Percentiles rank a stretch among this genome's conserved stretches.
phyloP scores from a whole-genome alignment of 768 basidiomycete genomes.

The Leucogyrophana mollusca region DNA sequence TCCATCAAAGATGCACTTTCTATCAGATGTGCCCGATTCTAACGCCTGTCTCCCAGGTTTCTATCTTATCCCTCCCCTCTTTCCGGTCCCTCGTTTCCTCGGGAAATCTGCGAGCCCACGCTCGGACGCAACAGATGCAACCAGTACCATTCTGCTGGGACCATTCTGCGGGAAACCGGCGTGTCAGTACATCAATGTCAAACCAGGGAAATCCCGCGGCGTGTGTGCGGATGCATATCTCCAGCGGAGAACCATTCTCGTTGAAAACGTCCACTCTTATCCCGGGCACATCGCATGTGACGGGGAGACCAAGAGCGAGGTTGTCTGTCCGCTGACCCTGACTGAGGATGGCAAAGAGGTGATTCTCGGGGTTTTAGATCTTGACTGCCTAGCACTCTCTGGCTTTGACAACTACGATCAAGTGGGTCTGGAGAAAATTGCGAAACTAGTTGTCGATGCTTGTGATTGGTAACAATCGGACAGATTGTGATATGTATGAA shows the following conservation, averaged over 20 bases:
- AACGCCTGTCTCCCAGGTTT: conserved; percentile 57
- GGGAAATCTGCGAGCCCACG: conserved; percentile 10
- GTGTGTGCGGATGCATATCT: conserved; percentile 85
- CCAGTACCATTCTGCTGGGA: conserved; percentile 55
- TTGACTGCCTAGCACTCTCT: conserved; percentile 72
- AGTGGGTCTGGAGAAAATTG: conserved; percentile 74
- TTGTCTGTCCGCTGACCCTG: conserved; percentile 75
- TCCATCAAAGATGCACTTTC: conserved; percentile 4
- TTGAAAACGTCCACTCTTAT: conserved; percentile 74
- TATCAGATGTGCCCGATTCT: not conserved
- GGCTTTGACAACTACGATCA: conserved; percentile 81
- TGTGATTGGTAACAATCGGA: conserved; percentile 58
- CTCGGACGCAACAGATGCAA: conserved; percentile 8
- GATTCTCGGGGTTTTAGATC: conserved; percentile 67
- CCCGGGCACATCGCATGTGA: conserved; percentile 97
- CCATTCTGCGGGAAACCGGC: conserved; percentile 93
- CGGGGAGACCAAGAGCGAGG: conserved; percentile 85
- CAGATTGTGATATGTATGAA: conserved; percentile 10
- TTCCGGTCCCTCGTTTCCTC: conserved; percentile 45
- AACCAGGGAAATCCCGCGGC: conserved; percentile 56
- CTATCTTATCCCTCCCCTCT: conserved; percentile 69
- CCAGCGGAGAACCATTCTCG: conserved; percentile 55
- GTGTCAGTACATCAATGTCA: conserved; percentile 75
- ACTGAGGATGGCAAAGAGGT: conserved; percentile 26
- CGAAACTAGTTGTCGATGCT: conserved; percentile 55